A percentile compares a stretch with the other conserved stretches of the same genome.
These are phyloP conservation scores for Pezicula neosporulosa DNA, from an alignment of 2,329 filamentous ascomycete genomes.

Conservation along the genomic window DNA sequence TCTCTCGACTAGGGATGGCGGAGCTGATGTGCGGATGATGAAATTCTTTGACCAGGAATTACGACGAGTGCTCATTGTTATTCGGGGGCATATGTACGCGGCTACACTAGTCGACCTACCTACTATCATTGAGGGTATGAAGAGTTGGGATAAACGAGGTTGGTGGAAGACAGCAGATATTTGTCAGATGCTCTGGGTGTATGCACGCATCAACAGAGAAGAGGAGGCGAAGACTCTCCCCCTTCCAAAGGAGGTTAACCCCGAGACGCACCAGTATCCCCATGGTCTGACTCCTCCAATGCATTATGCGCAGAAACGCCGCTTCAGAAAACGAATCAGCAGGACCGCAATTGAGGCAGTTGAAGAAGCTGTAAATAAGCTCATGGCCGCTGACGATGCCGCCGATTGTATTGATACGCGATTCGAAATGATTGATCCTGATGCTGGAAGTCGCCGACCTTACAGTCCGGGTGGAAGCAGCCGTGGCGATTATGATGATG, in stretches of 20 bases:
- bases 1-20: conserved; percentile 55
- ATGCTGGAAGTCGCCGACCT: conserved; percentile 21
- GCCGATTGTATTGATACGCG: conserved; percentile 30
- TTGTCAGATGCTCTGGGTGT: conserved; percentile 69
- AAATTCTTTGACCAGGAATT: conserved; percentile 71
- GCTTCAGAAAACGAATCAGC: conserved; percentile 54
- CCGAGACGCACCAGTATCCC: conserved; percentile 33
- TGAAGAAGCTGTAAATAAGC: conserved; percentile 50
- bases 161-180: conserved; percentile 74
- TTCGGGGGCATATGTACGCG: conserved; percentile 59
- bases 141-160: conserved; percentile 69
- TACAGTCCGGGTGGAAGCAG: conserved; percentile 20
- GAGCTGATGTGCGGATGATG: conserved; percentile 78
- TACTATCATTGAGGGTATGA: conserved; percentile 69
- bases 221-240: conserved; percentile 38
- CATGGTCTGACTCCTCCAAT: conserved; percentile 59
- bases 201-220: conserved; percentile 53
- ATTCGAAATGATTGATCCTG: conserved; percentile 38
- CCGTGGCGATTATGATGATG: conserved; percentile 28
- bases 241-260: conserved; percentile 25
- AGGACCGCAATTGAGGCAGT: conserved; percentile 54
- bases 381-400: conserved; percentile 43
- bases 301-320: conserved; percentile 52
- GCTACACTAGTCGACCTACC: conserved; percentile 67
- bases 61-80: conserved; percentile 56